Evolutionary conservation across 352 stramenopile genomes (phyloP), one percentile per base, ranked within the genome.

Genomic region (Peronosclerospora sorghi): DNA sequence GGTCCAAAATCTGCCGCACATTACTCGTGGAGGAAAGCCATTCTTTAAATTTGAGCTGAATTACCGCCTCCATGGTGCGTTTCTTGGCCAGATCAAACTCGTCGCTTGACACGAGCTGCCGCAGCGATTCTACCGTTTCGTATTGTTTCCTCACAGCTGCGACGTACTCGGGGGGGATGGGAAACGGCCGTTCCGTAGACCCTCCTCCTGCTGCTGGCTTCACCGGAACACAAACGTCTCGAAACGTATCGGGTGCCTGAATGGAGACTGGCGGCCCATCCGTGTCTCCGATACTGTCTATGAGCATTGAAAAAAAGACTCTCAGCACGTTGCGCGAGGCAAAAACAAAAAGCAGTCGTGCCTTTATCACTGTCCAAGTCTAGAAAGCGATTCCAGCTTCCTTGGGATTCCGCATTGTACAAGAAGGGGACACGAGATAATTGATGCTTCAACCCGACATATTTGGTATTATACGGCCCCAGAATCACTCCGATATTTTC

Each of bases 401-500:
- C 78, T 23, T 59, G 32, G 0, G 63, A 79, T 29, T 86, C 67
- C 1, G 65, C 19, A 36, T 70, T 48, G 20, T 45, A 81, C 6
- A 59, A 41, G 38, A 94, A 73, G 14, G 69, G 54, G 1, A 68
- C 48, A 1, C 50, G 58, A 1, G 48, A 45, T 35, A 94, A 42
- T 45, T 94, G 75, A 34, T 95, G 77, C 27, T 68, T 73, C 14
- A 97, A 72, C 8, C 78, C 75, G 3, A 91, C 73, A 60, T 97
- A 98, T 60, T 92, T 95, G 37, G 86, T 86, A 59, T 97, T 97
- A 81, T 97, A 97, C 1, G 94, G 94, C 12, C 90, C 94, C 38
- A 98, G 81, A 46, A 95, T 74, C 47, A 96, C 95, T 18, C 76
- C 88, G 1, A 95, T 75, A 66, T 97, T 97, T 59, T 98, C 94